phyloP scores from a whole-genome alignment of 2,329 filamentous ascomycete species.

The Dissoconium aciculare region DNA sequence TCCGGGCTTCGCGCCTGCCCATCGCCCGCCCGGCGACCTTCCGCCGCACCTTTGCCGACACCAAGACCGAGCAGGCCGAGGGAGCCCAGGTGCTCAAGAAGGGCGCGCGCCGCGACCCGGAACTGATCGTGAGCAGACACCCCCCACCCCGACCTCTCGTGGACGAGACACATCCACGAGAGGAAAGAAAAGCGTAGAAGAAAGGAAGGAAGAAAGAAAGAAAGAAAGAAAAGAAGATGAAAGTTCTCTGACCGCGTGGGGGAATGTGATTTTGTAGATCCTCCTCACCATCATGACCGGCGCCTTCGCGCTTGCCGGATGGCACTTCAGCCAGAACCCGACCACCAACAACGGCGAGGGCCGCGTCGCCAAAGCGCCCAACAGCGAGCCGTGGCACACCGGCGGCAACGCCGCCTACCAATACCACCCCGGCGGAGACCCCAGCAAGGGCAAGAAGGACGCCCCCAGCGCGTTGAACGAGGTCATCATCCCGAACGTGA shows the following conservation, averaged over 20 bases:
- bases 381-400: conserved; percentile 84
- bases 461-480: conserved; percentile 92
- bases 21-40: conserved; percentile 20
- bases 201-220: too few species aligned
- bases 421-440: conserved; percentile 66
- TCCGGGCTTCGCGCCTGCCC: conserved; percentile 29
- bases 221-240: too few species aligned
- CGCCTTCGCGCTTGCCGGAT: conserved; percentile 76
- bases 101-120: conserved; percentile 54
- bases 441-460: conserved; percentile 59
- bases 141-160: too few species aligned
- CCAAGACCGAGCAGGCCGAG: conserved; percentile 26
- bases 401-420: conserved; percentile 47
- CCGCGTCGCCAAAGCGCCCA: conserved; percentile 55
- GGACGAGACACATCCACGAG: too few species aligned
- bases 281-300: conserved; percentile 82
- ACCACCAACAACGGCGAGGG: conserved; percentile 73
- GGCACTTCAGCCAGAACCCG: conserved; percentile 75
- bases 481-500: conserved; percentile 86
- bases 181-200: too few species aligned
- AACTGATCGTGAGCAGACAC: conserved; percentile 36
- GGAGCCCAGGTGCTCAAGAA: conserved; percentile 39
- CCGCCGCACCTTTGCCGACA: conserved; percentile 26
- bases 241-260: conserved; percentile 6
- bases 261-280: conserved; percentile 44